phyloP scores from a whole-genome alignment of 148 eudicot genomes.

The Vaccinium corymbosum region DNA sequence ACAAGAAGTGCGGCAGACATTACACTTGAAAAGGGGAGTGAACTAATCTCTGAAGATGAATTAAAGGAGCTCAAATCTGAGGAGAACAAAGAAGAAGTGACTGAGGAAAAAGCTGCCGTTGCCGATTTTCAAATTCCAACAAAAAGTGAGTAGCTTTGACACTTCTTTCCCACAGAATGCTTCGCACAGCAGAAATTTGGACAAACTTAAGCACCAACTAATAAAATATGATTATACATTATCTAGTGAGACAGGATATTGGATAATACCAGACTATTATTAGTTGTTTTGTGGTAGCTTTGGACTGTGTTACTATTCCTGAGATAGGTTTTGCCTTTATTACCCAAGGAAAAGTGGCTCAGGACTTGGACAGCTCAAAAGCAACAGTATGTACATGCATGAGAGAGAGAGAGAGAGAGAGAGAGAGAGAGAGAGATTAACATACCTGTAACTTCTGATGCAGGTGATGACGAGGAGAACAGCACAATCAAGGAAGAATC shows the following conservation, averaged over 20 bases:
- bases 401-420: neutral
- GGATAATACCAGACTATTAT: too few species aligned
- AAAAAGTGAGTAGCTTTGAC: constrained; percentile 12
- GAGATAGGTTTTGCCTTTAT: neutral
- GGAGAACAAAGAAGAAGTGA: constrained; percentile 8
- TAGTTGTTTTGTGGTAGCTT: too few species aligned
- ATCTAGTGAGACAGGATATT: neutral
- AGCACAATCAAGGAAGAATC: neutral
- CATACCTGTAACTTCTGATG: neutral
- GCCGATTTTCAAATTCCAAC: constrained; percentile 9
- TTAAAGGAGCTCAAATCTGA: constrained; percentile 5
- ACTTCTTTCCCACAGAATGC: neutral
- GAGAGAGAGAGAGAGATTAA: neutral
- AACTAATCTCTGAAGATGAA: constrained; percentile 13
- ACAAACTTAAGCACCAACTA: neutral
- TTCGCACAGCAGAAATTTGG: neutral
- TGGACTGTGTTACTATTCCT: neutral
- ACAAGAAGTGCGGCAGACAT: neutral
- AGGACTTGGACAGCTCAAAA: neutral
- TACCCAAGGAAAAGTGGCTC: neutral
- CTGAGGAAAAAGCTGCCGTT: constrained; percentile 11
- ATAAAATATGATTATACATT: neutral
- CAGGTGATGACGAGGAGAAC: constrained; percentile 16
- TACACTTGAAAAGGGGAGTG: constrained; percentile 4
- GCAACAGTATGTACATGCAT: neutral